Base-by-base conservation (phyloP, 306 rosid genomes). In the Styphnolobium japonicum region DNA sequence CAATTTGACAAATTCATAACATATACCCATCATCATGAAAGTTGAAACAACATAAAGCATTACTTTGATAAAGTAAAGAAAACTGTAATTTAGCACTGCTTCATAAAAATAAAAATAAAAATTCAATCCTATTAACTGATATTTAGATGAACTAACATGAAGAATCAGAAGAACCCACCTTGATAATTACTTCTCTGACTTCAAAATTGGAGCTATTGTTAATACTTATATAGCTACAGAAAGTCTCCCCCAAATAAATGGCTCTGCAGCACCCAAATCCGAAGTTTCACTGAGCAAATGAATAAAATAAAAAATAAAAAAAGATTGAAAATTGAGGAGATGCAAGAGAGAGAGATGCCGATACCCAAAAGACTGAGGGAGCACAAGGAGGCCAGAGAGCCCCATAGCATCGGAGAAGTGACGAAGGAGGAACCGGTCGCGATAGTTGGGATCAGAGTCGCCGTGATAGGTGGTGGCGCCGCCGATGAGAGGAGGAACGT, bases 351-450 rank as follows among this genome's bases (percentile, higher is more conserved):
- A 48, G 58, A 33, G 25, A n/a, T 48, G 40, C 57, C 3, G 60
- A 67, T 10, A 80, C 97, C 98, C 98, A 78, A 95, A 95, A 39
- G 98, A 90, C 85, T 95, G 98, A 18, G 98, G 98, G 82, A 95
- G 98, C 46, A 95, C 97, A 83, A 95, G 97, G 88, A 95, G 98
- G 78, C 94, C 97, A 39, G 96, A 88, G 90, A 95, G 96, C 43
- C 98, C 97, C 88, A 92, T 84, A 55, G 98, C 82, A 56, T 91
- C 97, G 64, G 91, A 85, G 82, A 77, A 81, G 23, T 95, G 90
- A 12, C 75, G 88, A 80, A 95, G 97, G 84, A 92, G 92, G 88
- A 92, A 91, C 14, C 98, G 77, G 77, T 80, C 27, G 57, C 94
- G 86, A 58, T 85, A 95, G 81, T 77, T 86, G 80, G 85, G 97